Evolutionary conservation across 1,139 yeast species (phyloP), one percentile per base, ranked within the genome.

Genomic region (Kurtzmaniella quercitrusa): DNA sequence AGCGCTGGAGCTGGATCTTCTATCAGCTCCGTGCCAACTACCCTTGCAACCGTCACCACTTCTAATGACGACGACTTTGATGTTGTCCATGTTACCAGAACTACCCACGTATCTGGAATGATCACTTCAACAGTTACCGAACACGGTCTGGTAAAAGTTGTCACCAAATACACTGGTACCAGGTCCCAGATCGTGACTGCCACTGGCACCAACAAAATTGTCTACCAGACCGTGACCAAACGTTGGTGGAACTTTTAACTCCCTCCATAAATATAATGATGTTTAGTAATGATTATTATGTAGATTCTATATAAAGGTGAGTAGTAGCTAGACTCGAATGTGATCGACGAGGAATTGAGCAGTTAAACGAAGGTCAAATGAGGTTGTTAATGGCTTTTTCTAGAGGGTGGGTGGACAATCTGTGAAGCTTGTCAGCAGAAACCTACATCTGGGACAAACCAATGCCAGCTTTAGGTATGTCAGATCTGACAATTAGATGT

Each of bases 1-100:
- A 51, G 54, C 21, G 51, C 53, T 12, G 44, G 48, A 14, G 18
- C 3, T 3, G 15, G 33, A 15, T 27, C 23, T 21, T 31, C 39
- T 42, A 17, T 39, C 12, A 27, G 18, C 29, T 36, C 41, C 4
- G 18, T 33, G 16, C 49, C 45, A 27, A 44, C 49, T 14, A 39
- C 42, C 12, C 34, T 44, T 24, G 39, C 29, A 24, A 44, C 50
- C 6, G 39, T 46, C 9, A 46, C 47, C 31, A 37, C 40, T 23
- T 29, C 39, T 12, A 40, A 34, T 2, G 38, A 40, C 36, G 40
- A 25, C 19, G n/a, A 41, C 10, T 36, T 15, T 14, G 38, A 41
- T 5, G 39, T 11, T 8, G 39, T 37, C 15, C 34, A 37, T n/a
- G 31, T 37, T 16, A 37, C 39, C 19, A 18, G 24, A 21, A 24